Conservation (phyloP, 805 yeast genomes). For the Geotrichum ghanense region DNA sequence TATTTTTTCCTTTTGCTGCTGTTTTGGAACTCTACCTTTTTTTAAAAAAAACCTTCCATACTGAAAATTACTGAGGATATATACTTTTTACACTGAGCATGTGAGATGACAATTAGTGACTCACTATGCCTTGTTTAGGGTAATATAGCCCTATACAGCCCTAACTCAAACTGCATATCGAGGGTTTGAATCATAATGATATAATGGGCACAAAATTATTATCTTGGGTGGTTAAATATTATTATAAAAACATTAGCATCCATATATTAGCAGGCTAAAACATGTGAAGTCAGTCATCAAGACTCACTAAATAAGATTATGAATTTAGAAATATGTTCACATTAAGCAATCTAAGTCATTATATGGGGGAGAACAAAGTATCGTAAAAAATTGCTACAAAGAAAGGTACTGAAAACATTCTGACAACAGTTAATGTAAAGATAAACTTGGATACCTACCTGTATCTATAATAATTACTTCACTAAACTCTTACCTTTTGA, state of each 20-base stretch:
- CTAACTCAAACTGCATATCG: neutral
- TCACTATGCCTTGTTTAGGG: neutral
- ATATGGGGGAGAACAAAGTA: too few species aligned
- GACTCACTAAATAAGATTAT: too few species aligned
- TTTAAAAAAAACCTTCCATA: neutral
- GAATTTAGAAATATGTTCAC: too few species aligned
- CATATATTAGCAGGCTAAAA: too few species aligned
- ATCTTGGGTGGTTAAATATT: neutral
- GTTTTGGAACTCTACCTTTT: neutral
- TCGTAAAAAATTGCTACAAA: too few species aligned
- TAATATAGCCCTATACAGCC: neutral
- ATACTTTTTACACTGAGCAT: neutral
- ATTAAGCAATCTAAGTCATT: too few species aligned
- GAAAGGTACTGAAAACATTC: too few species aligned
- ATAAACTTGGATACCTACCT: too few species aligned
- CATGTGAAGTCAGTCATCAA: too few species aligned
- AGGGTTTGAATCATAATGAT: neutral
- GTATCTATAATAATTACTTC: too few species aligned
- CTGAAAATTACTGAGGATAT: neutral
- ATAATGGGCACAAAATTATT: neutral
- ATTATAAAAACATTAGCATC: neutral
- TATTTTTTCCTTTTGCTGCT: neutral
- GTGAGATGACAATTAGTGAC: neutral
- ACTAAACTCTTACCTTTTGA: too few species aligned
- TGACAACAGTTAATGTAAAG: too few species aligned